These are phyloP conservation scores for Pichia sp. DNA, from an alignment of 1,139 yeast species.

Conservation along the genomic window DNA sequence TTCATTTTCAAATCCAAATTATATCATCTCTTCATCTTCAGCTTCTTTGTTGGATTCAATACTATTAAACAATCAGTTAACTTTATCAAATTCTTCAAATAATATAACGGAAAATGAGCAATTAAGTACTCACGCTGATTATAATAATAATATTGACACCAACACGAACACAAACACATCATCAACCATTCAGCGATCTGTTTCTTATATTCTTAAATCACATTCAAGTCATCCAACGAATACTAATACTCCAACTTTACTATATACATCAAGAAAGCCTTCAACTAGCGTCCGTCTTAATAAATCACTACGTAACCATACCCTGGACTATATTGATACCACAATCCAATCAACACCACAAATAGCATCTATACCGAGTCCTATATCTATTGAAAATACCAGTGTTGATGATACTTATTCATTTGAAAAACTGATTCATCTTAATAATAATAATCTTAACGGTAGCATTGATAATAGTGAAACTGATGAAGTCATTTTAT, in stretches of 20 bases:
- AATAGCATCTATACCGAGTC: neutral
- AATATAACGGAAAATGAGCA: neutral
- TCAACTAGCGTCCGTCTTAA: constrained; percentile 8
- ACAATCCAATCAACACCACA: neutral
- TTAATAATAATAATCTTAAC: too few species aligned
- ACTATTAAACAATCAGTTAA: neutral
- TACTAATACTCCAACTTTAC: constrained; percentile 4
- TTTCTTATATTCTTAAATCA: constrained; percentile 3
- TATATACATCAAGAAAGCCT: constrained; percentile 6
- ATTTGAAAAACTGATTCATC: neutral
- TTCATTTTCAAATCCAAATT: neutral
- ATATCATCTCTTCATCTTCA: neutral
- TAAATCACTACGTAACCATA: constrained; percentile 2
- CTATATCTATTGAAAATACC: neutral
- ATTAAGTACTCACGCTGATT: neutral
- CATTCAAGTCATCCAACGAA: neutral
- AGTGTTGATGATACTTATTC: neutral
- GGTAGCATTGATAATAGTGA: neutral
- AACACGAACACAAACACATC: neutral
- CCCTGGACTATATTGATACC: constrained; percentile 10
- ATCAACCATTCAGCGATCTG: constrained; percentile 8
- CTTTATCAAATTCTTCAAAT: neutral
- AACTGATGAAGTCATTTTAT: constrained; percentile 16
- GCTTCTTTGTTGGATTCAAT: neutral
- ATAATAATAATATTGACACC: neutral